A percentile compares a stretch with the other conserved stretches of the same genome.
Conservation (phyloP, 2,329 filamentous ascomycete genomes). For the Coniochaeta prunicola region DNA sequence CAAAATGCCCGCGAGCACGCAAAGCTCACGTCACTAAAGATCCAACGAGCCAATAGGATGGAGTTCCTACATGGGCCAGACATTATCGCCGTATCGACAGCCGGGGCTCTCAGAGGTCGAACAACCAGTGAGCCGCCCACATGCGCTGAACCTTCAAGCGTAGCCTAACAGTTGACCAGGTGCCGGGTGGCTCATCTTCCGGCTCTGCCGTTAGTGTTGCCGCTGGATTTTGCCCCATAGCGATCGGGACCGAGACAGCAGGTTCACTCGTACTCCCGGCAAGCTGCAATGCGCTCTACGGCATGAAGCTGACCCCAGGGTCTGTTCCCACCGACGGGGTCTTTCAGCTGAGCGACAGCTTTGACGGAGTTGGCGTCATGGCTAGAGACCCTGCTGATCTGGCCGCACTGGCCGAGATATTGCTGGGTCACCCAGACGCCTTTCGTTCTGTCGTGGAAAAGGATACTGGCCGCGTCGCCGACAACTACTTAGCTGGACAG, state of each 20-base stretch:
- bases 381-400: slow-evolving; percentile 13
- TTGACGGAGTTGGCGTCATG: slow-evolving; percentile 16
- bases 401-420: slow-evolving; percentile 5
- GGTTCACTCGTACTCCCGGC: slow-evolving; percentile 30
- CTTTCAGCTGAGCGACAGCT: slow-evolving; percentile 9
- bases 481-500: background rate
- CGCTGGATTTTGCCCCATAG: slow-evolving; percentile 30
- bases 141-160: background rate
- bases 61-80: slow-evolving; percentile 23
- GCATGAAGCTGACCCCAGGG: slow-evolving; percentile 20
- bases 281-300: slow-evolving; percentile 28
- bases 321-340: slow-evolving; percentile 10
- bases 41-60: slow-evolving; percentile 27
- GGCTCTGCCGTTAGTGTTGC: slow-evolving; percentile 29
- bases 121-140: slow-evolving; percentile 5
- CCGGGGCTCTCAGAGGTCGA: slow-evolving; percentile 6
- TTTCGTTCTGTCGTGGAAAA: background rate
- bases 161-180: background rate
- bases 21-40: slow-evolving; percentile 1
- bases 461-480: background rate
- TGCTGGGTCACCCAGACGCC: background rate
- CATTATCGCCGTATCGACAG: slow-evolving; percentile 12
- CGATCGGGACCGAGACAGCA: slow-evolving; percentile 27
- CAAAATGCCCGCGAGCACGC: background rate
- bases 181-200: slow-evolving; percentile 6